Conservation (phyloP, 2,329 filamentous ascomycete species). For the Paramyrothecium sp. region DNA sequence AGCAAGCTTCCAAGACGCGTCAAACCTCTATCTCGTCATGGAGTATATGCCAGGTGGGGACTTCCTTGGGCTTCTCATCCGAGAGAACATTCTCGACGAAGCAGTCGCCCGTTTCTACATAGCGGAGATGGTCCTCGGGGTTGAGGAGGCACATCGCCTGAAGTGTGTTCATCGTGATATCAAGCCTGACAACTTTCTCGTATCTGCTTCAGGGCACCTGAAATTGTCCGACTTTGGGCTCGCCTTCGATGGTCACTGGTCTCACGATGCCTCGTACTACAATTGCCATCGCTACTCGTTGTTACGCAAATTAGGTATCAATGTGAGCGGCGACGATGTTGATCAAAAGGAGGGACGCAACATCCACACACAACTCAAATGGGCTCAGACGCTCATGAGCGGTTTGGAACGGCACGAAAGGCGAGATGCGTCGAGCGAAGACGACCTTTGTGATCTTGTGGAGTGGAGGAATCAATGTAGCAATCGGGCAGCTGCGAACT, state of each 20-base stretch:
- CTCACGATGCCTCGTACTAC: constrained; percentile 85
- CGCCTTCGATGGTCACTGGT: constrained; percentile 93
- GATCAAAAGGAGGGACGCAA: constrained; percentile 57
- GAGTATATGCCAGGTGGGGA: constrained; percentile 98
- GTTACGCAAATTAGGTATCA: constrained; percentile 72
- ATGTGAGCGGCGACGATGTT: constrained; percentile 69
- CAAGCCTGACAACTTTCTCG: constrained; percentile 96
- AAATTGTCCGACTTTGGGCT: constrained; percentile 97
- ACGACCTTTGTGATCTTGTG: constrained; percentile 46
- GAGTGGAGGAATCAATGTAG: constrained; percentile 69
- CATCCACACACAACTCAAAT: constrained; percentile 29
- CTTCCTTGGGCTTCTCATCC: constrained; percentile 82
- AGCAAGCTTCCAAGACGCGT: constrained; percentile 82
- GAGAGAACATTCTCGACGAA: constrained; percentile 81
- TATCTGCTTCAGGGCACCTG: constrained; percentile 82
- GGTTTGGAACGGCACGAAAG: constrained; percentile 30
- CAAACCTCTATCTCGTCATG: constrained; percentile 90
- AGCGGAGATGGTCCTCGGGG: constrained; percentile 92
- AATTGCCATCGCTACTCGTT: constrained; percentile 79
- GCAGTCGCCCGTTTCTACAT: constrained; percentile 80
- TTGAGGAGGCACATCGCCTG: constrained; percentile 87
- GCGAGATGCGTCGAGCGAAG: constrained; percentile 21
- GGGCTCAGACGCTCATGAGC: constrained; percentile 25
- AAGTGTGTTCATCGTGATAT: constrained; percentile 93
- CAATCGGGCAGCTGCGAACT: constrained; percentile 73